phyloP scores from a whole-genome alignment of 2,329 filamentous ascomycete species.

The Hyphodiscus sp. region DNA sequence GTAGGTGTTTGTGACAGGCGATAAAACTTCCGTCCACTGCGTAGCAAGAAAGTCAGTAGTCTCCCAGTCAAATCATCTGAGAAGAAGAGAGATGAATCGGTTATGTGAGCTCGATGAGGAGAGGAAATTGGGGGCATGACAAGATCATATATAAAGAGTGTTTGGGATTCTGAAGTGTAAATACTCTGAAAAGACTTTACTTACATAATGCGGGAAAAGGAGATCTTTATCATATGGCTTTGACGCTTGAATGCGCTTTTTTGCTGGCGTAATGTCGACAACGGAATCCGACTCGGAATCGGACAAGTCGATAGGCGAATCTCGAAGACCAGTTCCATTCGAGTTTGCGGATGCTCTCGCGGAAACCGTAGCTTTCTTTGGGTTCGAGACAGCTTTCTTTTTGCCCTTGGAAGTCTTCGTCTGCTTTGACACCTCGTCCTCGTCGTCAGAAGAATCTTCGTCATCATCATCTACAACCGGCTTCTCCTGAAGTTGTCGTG shows the following conservation, averaged over 20 bases:
- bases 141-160: too few species aligned
- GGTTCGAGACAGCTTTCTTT: background rate
- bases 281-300: conserved; percentile 51
- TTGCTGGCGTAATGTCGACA: conserved; percentile 41
- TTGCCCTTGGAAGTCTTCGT: background rate
- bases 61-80: too few species aligned
- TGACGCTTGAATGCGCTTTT: conserved; percentile 11
- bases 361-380: conserved; percentile 12
- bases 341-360: conserved; percentile 19
- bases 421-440: conserved; percentile 27
- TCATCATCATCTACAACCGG: conserved; percentile 34
- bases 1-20: conserved; percentile 71
- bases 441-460: conserved; percentile 27
- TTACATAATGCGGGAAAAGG: conserved; percentile 68
- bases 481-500: conserved; percentile 23
- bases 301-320: conserved; percentile 36
- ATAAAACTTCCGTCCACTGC: conserved; percentile 79
- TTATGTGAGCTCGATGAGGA: too few species aligned
- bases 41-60: too few species aligned
- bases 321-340: conserved; percentile 25
- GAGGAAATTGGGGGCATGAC: too few species aligned
- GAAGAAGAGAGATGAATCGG: too few species aligned
- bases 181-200: too few species aligned
- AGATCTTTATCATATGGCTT: conserved; percentile 68
- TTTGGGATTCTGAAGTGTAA: too few species aligned